Conservation (phyloP, 2,329 filamentous ascomycete genomes). For the Aspergillus sp. region DNA sequence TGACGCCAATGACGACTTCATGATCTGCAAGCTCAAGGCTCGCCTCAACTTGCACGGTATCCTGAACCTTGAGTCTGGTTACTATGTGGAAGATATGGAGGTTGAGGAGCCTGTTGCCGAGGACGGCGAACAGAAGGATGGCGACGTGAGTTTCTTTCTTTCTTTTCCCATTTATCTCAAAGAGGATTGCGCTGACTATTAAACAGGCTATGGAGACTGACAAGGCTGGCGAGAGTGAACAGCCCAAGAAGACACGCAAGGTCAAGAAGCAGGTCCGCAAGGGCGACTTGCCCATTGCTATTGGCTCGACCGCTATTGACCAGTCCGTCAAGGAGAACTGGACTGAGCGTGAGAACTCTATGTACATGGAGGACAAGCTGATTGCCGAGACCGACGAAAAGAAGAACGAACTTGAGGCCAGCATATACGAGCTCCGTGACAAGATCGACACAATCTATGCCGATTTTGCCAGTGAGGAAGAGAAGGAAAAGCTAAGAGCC, state of each 20-base stretch:
- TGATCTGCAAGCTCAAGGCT: slow-evolving; percentile 99
- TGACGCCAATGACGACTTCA: slow-evolving; percentile 89
- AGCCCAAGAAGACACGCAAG: slow-evolving; percentile 80
- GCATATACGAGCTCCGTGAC: slow-evolving; percentile 92
- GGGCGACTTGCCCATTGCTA: slow-evolving; percentile 81
- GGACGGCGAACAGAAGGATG: slow-evolving; percentile 58
- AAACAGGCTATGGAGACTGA: slow-evolving; percentile 79
- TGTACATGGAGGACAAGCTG: slow-evolving; percentile 98
- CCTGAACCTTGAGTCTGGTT: slow-evolving; percentile 90
- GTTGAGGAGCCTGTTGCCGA: slow-evolving; percentile 86
- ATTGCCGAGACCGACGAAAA: slow-evolving; percentile 97
- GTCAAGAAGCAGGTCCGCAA: slow-evolving; percentile 99
- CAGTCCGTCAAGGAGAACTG: slow-evolving; percentile 56
- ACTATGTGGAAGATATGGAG: slow-evolving; percentile 97
- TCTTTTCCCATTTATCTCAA: neutral
- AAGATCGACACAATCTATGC: slow-evolving; percentile 90
- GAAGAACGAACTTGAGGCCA: slow-evolving; percentile 98
- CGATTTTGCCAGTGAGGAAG: slow-evolving; percentile 80
- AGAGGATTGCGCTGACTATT: slow-evolving; percentile 12
- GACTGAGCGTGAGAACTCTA: slow-evolving; percentile 73
- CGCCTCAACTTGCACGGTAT: slow-evolving; percentile 94
- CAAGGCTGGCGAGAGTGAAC: slow-evolving; percentile 47
- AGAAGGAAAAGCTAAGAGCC: slow-evolving; percentile 76
- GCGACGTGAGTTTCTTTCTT: slow-evolving; percentile 36
- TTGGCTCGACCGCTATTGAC: slow-evolving; percentile 75